Percentiles rank a stretch among this genome's conserved stretches.
These are phyloP conservation scores for Solanum neorickii DNA, from an alignment of 257 asterid species.

Conservation along the genomic window DNA sequence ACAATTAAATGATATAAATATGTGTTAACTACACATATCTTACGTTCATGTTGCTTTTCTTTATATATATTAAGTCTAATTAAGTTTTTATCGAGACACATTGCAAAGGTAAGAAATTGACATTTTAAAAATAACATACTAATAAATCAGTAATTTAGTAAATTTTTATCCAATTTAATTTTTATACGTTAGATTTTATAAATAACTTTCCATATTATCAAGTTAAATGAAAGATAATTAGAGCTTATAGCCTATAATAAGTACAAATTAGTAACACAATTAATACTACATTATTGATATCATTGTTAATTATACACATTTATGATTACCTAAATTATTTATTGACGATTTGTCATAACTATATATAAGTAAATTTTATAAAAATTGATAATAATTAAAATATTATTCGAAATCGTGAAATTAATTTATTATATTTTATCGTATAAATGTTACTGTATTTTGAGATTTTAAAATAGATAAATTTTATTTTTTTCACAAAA, in stretches of 20 bases:
- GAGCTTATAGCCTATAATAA: background rate
- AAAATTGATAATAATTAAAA: no score
- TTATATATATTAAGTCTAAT: no score
- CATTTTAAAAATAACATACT: fast-evolving
- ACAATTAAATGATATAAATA: background rate
- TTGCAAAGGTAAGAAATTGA: no score
- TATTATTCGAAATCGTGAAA: background rate
- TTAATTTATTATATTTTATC: no score
- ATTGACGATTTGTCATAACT: background rate
- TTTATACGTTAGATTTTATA: no score
- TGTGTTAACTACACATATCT: background rate
- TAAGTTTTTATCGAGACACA: background rate
- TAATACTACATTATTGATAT: background rate
- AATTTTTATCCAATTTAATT: no score
- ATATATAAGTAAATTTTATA: no score
- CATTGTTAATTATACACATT: background rate
- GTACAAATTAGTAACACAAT: background rate
- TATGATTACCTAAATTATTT: background rate
- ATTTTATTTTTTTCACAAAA: no score
- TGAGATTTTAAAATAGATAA: no score
- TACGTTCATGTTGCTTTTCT: no score
- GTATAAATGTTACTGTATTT: no score
- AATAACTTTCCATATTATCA: background rate
- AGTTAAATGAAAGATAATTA: background rate
- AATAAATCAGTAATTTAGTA: no score